A percentile compares a stretch with the other conserved stretches of the same genome.
Evolutionary conservation across 345 rosid genomes (phyloP).

Genomic region (Lagerstroemia speciosa): DNA sequence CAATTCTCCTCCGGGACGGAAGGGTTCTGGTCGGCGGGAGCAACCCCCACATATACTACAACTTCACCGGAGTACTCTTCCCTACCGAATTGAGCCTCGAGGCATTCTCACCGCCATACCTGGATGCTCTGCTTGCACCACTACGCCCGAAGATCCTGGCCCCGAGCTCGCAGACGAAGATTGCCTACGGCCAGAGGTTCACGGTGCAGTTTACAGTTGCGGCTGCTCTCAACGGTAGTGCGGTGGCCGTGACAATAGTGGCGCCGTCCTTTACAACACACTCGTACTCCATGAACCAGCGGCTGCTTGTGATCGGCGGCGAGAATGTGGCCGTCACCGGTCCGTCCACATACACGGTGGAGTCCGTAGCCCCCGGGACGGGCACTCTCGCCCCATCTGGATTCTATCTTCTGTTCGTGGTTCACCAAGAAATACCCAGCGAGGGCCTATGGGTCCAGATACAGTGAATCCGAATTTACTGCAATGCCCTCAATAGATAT

Average conservation of each 20-base stretch:
- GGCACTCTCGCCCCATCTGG: conserved; percentile 37
- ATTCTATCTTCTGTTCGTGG: conserved; percentile 34
- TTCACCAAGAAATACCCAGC: conserved; percentile 35
- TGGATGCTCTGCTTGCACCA: conserved; percentile 18
- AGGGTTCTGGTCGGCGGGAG: conserved; percentile 58
- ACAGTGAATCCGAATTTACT: not conserved
- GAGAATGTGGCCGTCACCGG: conserved; percentile 2
- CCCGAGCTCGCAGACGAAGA: conserved; percentile 19
- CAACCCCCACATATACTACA: conserved; percentile 46
- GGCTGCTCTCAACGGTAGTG: not conserved
- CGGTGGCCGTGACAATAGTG: conserved; percentile 14
- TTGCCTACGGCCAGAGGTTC: conserved; percentile 13
- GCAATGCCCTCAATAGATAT: not conserved
- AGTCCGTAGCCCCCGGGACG: conserved; percentile 17
- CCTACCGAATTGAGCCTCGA: conserved; percentile 60
- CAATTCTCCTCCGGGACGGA: conserved; percentile 52
- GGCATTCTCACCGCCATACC: conserved; percentile 50
- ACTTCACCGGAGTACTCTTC: conserved; percentile 41
- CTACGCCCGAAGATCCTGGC: conserved; percentile 35
- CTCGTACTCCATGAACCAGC: conserved; percentile 38
- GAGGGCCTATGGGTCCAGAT: conserved; percentile 30
- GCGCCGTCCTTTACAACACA: conserved; percentile 41
- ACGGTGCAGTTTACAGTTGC: conserved; percentile 3
- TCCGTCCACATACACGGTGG: not conserved
- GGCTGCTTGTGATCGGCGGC: conserved; percentile 27